A percentile compares a stretch with the other conserved stretches of the same genome.
These are phyloP conservation scores for Ramichloridium luteum DNA, from an alignment of 2,329 filamentous ascomycete genomes.

Conservation along the genomic window DNA sequence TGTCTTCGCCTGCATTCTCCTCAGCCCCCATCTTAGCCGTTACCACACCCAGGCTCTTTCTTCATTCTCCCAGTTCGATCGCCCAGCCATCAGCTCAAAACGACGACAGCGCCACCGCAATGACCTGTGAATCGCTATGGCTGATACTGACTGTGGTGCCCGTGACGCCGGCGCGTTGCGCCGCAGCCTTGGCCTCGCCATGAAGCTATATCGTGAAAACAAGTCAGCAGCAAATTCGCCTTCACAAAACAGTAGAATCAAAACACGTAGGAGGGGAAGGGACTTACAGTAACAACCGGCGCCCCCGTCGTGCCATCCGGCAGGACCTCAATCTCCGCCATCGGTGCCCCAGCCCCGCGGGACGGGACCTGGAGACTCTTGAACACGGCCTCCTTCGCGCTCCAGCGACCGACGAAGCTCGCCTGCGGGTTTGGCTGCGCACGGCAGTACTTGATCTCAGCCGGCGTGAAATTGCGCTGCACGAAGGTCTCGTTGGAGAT, in stretches of 20 bases:
- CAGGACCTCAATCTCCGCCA: constrained; percentile 91
- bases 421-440: constrained; percentile 69
- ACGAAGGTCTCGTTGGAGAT: constrained; percentile 90
- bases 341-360: constrained; percentile 73
- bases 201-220: constrained; percentile 52
- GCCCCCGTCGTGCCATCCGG: constrained; percentile 65
- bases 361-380: constrained; percentile 84
- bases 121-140: constrained; percentile 85
- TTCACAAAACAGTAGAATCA: not conserved
- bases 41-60: too few species aligned
- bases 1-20: too few species aligned
- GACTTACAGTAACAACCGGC: constrained; percentile 70
- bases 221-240: constrained; percentile 6
- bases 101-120: constrained; percentile 60
- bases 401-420: constrained; percentile 92
- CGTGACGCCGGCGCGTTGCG: constrained; percentile 78
- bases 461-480: constrained; percentile 80
- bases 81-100: too few species aligned
- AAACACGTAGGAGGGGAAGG: not conserved
- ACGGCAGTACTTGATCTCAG: constrained; percentile 77
- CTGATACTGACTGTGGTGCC: constrained; percentile 87
- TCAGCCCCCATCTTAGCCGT: too few species aligned
- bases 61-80: too few species aligned
- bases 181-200: constrained; percentile 69
- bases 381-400: constrained; percentile 96